phyloP scores from a whole-genome alignment of 495 filamentous ascomycete species.

The Penicillium longicatenatum region DNA sequence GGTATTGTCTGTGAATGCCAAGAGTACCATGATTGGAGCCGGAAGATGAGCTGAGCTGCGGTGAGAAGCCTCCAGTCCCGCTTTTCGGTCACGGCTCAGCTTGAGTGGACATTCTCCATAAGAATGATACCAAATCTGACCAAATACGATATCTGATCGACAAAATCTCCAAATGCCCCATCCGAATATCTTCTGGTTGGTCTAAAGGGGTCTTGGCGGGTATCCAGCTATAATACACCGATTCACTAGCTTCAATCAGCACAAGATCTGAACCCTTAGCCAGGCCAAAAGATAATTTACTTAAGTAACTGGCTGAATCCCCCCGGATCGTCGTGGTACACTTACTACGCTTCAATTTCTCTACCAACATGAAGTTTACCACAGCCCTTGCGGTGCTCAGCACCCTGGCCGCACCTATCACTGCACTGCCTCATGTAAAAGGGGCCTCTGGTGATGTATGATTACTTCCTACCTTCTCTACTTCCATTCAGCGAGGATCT shows the following conservation, averaged over 20 bases:
- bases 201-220: not conserved
- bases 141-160: not conserved
- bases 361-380: not conserved
- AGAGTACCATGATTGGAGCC: not conserved
- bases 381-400: constrained; percentile 1
- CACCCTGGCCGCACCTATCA: constrained; percentile 2
- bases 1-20: not conserved
- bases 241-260: not conserved
- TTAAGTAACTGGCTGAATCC: not conserved
- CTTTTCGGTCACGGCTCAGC: too few species aligned
- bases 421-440: not conserved
- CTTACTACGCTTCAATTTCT: not conserved
- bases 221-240: not conserved
- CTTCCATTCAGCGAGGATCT: not conserved
- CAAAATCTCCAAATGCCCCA: not conserved
- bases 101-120: not conserved
- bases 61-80: not conserved
- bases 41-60: not conserved
- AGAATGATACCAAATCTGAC: not conserved
- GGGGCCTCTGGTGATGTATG: not conserved
- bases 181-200: not conserved
- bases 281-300: not conserved
- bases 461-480: not conserved
- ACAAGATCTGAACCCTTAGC: not conserved
- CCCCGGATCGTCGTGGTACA: not conserved